A percentile compares a stretch with the other conserved stretches of the same genome.
These are phyloP conservation scores for Panus rudis DNA, from an alignment of 768 basidiomycete genomes.

Conservation along the genomic window DNA sequence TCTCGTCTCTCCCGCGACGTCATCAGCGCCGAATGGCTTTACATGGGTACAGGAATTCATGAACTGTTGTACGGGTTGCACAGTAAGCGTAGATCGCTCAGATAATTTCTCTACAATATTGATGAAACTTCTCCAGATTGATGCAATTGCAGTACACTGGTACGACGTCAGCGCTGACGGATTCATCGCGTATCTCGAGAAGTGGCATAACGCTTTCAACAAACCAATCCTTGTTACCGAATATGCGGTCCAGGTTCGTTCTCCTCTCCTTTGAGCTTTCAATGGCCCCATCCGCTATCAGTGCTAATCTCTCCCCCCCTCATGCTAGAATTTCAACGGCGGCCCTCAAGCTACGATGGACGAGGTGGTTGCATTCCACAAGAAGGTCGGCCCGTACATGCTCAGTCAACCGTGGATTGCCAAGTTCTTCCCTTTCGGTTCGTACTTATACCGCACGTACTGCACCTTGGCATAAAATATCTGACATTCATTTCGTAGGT, in stretches of 20 bases:
- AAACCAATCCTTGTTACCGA: slow-evolving; percentile 58
- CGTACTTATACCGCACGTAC: slow-evolving; percentile 49
- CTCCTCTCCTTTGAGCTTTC: no score
- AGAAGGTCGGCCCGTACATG: slow-evolving; percentile 36
- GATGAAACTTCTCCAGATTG: slow-evolving; percentile 37
- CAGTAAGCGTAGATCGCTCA: slow-evolving; percentile 45
- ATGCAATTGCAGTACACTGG: slow-evolving; percentile 56
- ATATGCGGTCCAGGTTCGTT: slow-evolving; percentile 53
- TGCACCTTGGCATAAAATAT: slow-evolving; percentile 45
- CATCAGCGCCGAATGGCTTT: slow-evolving; percentile 50
- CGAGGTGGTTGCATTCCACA: slow-evolving; percentile 45
- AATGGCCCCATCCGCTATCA: neutral
- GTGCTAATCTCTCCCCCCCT: neutral
- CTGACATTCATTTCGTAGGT: slow-evolving; percentile 44
- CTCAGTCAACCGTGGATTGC: slow-evolving; percentile 35
- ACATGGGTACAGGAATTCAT: slow-evolving; percentile 63
- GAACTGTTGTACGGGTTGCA: slow-evolving; percentile 41
- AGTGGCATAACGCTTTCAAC: slow-evolving; percentile 38
- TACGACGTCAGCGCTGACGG: slow-evolving; percentile 48
- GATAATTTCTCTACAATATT: no score
- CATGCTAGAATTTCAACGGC: slow-evolving; percentile 44
- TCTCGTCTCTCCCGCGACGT: slow-evolving; percentile 61
- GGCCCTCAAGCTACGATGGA: slow-evolving; percentile 32
- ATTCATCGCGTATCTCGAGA: slow-evolving; percentile 44
- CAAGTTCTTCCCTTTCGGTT: slow-evolving; percentile 57